Base-by-base conservation (phyloP, 441 rosid species). In the Metrosideros polymorpha region DNA sequence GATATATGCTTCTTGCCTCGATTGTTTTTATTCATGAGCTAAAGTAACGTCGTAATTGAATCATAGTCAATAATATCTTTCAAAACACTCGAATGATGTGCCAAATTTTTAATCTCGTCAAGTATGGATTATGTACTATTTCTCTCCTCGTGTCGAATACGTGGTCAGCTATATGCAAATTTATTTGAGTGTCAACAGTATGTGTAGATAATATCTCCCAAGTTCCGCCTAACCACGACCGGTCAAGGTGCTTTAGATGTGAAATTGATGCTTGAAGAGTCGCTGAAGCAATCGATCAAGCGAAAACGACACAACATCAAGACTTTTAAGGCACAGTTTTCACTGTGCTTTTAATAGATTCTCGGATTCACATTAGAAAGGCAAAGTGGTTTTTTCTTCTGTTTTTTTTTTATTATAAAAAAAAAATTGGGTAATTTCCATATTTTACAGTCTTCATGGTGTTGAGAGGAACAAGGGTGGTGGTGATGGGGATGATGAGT, bases 401-500 rank as follows among this genome's bases (percentile, higher is more conserved):
- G 13, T 22, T 6, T 39, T 71, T 39, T 49, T 50, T 14, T 13
- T n/a, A n/a, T n/a, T n/a, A n/a, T n/a, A n/a, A n/a, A n/a, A n/a
- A n/a, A n/a, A n/a, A 7, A 71, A 71, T 10, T 27, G 79, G 79
- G 79, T 22, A 39, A 24, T 39, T 35, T 71, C 39, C 79, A 71
- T 71, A 35, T 71, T 71, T 71, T 35, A 22, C 47, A 5, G n/a
- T 3, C 79, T 71, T 39, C 79, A 42, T 71, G 24, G 79, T 24
- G 79, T 39, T 71, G 79, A 71, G 86, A 47, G 47, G 39, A 84
- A 83, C 59, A 82, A 51, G 59, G 86, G 82, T 47, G 88, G 82
- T 47, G 88, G 88, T 54, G 89, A 84, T 82, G 87, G 83, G 88
- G 90, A 87, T 88, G 90, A 91, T 91, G 92, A 89, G 88, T 90